Base-by-base conservation (phyloP, 306 rosid species). In the Rosa lucieae region DNA sequence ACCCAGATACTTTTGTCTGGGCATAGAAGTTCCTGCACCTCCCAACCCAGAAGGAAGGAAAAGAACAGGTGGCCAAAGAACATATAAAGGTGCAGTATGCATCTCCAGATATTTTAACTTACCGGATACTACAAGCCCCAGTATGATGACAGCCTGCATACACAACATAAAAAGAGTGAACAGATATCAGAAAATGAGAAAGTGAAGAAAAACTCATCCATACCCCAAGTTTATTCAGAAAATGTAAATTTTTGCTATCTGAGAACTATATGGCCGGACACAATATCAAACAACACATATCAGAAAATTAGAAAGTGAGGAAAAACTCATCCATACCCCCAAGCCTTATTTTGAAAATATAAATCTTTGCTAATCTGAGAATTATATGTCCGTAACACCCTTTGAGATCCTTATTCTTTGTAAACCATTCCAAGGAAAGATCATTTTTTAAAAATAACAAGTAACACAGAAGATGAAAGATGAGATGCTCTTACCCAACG, bases 61-160 rank as follows among this genome's bases (percentile, higher is more conserved):
- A 10, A 59, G 43, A 15, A 59, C 12, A 43, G 70, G 56, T 61
- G 44, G 56, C 18, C 49, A 9, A 18, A 20, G 43, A 13, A n/a
- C 32, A 63, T 82, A 21, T 52, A 35, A 68, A 47, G 18, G 55
- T 40, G 14, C 53, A 56, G 32, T 51, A 17, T 7, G 42, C 74
- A 40, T 6, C 55, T 75, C 14, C 18, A 70, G 47, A 65, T 37
- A 10, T 71, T 53, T 85, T 61, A 67, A 85, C 97, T 87, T 83
- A 93, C 99, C 96, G 0, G 99, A 95, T 78, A 89, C 46, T 23
- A 77, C 78, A 56, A 95, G 90, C 69, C 98, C 91, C 73, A 84
- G 37, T 76, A 91, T 14, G 80, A 93, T 85, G 80, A 91, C 81
- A 67, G 93, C 96, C 99, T 95, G 94, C 92, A 89, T 83, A 81